Percentiles rank a stretch among this genome's conserved stretches.
phyloP scores from a whole-genome alignment of 768 basidiomycete genomes.

The Thelephora ganbajun region DNA sequence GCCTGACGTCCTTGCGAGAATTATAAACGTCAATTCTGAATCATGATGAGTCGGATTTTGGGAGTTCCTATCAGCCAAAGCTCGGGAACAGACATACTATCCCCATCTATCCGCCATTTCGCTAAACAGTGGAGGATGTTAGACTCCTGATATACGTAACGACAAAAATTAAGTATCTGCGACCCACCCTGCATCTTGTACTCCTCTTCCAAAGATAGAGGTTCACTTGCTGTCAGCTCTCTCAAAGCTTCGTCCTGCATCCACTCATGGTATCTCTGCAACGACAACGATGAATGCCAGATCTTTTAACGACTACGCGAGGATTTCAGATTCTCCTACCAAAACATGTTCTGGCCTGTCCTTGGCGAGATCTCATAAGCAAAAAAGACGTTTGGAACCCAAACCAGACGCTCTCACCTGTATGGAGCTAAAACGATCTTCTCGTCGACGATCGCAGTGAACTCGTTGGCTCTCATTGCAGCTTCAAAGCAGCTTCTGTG shows the following conservation, averaged over 20 bases:
- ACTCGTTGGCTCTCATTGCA: constrained; percentile 51
- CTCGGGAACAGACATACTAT: constrained; percentile 35
- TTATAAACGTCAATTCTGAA: constrained; percentile 78
- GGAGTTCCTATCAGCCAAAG: background rate
- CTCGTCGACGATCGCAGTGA: constrained; percentile 49
- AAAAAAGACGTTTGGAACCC: background rate
- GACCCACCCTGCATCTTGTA: constrained; percentile 76
- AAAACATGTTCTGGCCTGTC: constrained; percentile 28
- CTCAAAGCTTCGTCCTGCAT: constrained; percentile 68
- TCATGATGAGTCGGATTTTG: background rate
- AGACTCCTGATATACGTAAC: background rate
- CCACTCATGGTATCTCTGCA: constrained; percentile 84
- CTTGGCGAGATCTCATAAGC: background rate
- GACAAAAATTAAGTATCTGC: background rate
- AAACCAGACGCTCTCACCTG: constrained; percentile 21
- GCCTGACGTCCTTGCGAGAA: constrained; percentile 38
- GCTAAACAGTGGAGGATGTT: constrained; percentile 23
- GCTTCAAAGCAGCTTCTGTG: background rate
- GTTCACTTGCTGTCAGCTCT: constrained; percentile 74
- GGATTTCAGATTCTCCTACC: constrained; percentile 7
- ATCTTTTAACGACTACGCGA: background rate
- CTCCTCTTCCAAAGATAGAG: constrained; percentile 67
- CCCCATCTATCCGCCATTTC: constrained; percentile 78
- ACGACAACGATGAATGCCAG: constrained; percentile 1
- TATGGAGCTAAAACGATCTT: constrained; percentile 76